phyloP scores from a whole-genome alignment of 2,329 filamentous ascomycete genomes.

The Fusarium nematophilum region DNA sequence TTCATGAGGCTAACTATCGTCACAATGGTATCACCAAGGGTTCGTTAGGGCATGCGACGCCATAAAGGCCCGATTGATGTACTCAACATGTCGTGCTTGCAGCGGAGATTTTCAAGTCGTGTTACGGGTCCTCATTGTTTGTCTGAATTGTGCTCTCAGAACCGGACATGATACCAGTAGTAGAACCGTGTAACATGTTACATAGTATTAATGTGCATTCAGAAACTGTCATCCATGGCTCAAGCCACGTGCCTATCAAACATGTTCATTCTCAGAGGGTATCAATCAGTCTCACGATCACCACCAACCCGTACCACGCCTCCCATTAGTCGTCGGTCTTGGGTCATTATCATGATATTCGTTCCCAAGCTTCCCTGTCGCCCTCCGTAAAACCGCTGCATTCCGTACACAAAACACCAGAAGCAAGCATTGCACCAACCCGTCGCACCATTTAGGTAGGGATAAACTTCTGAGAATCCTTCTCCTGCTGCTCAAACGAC shows the following conservation, averaged over 20 bases:
- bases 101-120: background rate
- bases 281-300: constrained; percentile 29
- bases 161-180: no score
- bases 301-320: no score
- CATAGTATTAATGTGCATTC: no score
- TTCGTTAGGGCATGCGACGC: background rate
- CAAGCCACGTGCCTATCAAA: constrained; percentile 9
- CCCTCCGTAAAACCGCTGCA: no score
- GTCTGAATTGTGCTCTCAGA: background rate
- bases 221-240: no score
- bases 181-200: no score
- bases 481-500: constrained; percentile 74
- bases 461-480: constrained; percentile 76
- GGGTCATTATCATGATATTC: constrained; percentile 36
- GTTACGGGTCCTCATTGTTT: background rate
- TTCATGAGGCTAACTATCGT: constrained; percentile 14
- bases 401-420: no score
- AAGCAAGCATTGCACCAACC: background rate
- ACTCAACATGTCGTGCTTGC: background rate
- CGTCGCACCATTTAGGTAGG: constrained; percentile 54
- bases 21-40: constrained; percentile 19
- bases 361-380: no score
- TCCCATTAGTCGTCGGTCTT: no score
- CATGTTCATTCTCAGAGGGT: constrained; percentile 26
- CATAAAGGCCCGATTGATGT: constrained; percentile 24